Percentiles rank a stretch among this genome's conserved stretches.
These are phyloP conservation scores for Blastobotrys terrestris DNA, from an alignment of 805 yeast genomes.

Conservation along the genomic window DNA sequence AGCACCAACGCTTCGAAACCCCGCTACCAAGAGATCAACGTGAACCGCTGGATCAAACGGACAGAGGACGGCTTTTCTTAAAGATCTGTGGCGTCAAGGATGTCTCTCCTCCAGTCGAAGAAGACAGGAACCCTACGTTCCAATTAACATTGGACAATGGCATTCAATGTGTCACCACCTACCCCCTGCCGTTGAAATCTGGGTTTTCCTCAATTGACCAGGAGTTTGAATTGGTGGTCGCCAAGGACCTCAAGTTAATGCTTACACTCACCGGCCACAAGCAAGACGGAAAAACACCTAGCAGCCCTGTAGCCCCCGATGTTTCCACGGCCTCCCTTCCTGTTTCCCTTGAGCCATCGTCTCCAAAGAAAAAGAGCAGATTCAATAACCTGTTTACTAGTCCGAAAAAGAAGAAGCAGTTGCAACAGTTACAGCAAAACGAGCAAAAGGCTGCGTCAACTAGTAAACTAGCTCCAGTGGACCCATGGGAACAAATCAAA, in stretches of 20 bases:
- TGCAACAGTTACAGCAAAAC: neutral
- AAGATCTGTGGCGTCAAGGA: slow-evolving; percentile 22
- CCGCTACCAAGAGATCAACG: neutral
- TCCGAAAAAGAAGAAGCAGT: slow-evolving; percentile 12
- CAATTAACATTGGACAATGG: slow-evolving; percentile 64
- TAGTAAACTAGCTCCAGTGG: neutral
- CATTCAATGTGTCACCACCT: slow-evolving; percentile 65
- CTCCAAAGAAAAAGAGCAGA: slow-evolving; percentile 17
- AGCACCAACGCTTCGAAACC: neutral
- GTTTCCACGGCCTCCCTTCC: neutral
- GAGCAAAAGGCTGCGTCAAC: neutral
- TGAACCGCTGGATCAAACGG: slow-evolving; percentile 17
- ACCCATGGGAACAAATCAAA: slow-evolving; percentile 14
- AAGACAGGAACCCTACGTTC: slow-evolving; percentile 41
- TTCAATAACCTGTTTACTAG: slow-evolving; percentile 14
- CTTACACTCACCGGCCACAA: slow-evolving; percentile 58
- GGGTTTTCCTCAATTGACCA: slow-evolving; percentile 42
- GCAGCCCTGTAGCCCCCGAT: neutral
- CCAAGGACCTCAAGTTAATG: slow-evolving; percentile 53
- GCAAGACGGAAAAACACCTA: neutral
- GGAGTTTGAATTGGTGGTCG: slow-evolving; percentile 74
- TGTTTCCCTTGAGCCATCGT: slow-evolving; percentile 7
- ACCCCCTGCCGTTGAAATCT: slow-evolving; percentile 32
- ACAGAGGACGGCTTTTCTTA: slow-evolving; percentile 24
- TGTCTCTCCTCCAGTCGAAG: slow-evolving; percentile 37